phyloP scores from a whole-genome alignment of 345 rosid species.

The Eucalyptus shirleyi region DNA sequence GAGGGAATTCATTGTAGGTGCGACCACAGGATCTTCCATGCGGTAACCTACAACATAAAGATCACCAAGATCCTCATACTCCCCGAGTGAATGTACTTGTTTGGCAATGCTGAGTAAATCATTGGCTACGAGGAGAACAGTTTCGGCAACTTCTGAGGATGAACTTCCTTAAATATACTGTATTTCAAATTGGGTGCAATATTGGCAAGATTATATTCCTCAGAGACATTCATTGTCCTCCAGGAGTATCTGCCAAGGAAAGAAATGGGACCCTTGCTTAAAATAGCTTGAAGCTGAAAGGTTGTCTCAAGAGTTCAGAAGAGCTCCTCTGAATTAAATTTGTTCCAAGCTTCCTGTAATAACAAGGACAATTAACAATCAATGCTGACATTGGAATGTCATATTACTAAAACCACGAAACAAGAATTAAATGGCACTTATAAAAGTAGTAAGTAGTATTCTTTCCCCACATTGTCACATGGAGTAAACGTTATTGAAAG shows the following conservation, averaged over 20 bases:
- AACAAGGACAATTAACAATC: background rate
- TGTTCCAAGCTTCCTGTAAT: constrained; percentile 39
- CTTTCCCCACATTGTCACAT: background rate
- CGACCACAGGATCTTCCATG: background rate
- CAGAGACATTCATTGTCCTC: background rate
- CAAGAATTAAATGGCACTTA: background rate
- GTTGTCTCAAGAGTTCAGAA: constrained; percentile 1
- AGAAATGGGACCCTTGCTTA: background rate
- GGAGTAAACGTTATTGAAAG: background rate
- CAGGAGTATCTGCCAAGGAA: background rate
- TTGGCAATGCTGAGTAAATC: background rate
- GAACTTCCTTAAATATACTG: background rate
- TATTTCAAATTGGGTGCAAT: background rate
- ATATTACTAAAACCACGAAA: background rate
- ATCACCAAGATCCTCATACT: background rate
- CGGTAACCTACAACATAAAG: background rate
- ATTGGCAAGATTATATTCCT: background rate
- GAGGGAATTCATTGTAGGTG: background rate
- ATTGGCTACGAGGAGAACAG: background rate
- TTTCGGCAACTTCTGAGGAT: background rate
- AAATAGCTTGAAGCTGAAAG: background rate
- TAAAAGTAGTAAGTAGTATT: background rate
- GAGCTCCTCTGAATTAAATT: constrained; percentile 38
- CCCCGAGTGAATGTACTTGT: background rate
- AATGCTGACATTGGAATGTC: background rate